Evolutionary conservation across 257 asterid species (phyloP).

Genomic region (Rubia yunnanensis): DNA sequence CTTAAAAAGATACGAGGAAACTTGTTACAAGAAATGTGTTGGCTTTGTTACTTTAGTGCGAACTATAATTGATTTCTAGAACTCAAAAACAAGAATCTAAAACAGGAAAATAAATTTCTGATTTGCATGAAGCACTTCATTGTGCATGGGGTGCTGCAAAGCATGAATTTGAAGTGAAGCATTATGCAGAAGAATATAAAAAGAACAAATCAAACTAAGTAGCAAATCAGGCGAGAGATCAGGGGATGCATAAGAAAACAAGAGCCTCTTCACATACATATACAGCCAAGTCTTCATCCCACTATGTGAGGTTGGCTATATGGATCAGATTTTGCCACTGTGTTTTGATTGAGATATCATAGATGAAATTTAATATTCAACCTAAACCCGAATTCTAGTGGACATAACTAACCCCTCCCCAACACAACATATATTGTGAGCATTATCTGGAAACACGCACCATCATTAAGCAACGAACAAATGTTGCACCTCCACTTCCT

Average conservation of each 20-base stretch:
- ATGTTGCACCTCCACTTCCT: slow-evolving; percentile 94
- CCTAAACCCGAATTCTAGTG: background rate
- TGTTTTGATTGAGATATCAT: too few species aligned
- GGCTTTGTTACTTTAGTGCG: background rate
- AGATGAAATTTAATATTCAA: background rate
- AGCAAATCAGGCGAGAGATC: background rate
- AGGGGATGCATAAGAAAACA: background rate
- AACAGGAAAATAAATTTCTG: background rate
- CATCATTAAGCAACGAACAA: slow-evolving; percentile 76
- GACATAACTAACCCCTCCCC: background rate
- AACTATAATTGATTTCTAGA: background rate
- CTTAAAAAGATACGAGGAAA: background rate
- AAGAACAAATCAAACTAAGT: background rate
- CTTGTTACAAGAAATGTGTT: background rate
- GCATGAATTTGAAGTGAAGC: background rate
- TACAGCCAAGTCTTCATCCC: too few species aligned
- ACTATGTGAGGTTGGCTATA: too few species aligned
- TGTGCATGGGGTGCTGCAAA: background rate
- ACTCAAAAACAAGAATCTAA: background rate
- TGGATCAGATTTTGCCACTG: too few species aligned
- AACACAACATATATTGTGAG: background rate
- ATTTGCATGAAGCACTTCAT: background rate
- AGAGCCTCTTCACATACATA: background rate
- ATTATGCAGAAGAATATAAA: background rate
- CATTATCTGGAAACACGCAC: slow-evolving; percentile 23